Base-by-base conservation (phyloP, 2,329 filamentous ascomycete species). In the Xylariaceae sp. region DNA sequence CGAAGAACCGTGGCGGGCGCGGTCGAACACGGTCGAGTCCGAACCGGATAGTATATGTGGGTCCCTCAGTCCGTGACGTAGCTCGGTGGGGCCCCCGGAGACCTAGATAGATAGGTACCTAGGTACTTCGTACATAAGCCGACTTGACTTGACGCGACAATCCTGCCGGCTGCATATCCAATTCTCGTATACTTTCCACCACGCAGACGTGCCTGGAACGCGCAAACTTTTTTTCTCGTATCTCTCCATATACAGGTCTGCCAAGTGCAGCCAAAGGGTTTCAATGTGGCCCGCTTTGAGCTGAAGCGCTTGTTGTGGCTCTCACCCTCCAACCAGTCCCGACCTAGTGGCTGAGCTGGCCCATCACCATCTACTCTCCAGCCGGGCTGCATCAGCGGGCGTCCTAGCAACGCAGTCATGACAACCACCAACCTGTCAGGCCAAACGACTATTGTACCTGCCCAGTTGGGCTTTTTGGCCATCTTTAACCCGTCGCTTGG, bases 401-500 rank as follows among this genome's bases (percentile, higher is more conserved):
- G 30, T 21, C 10, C 19, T 13, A 16, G 2, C 46, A 22, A 5
- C 8, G 21, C 22, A 22, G 49, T 42, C 40, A 65, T 67, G 64
- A 52, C 60, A 21, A 53, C 54, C 5, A 46, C 60, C 19, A 49
- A 54, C 43, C 62, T 61, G 21, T 58, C 63, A 5, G 56, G 55
- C 53, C 63, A 60, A 5, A 59, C 47, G 45, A 58, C 64, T 26
- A 69, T 88, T 59, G 75, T 85, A 32, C 92, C 94, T 41, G 92
- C 92, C 34, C 89, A 89, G 67, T 82, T 97, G 29, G 88, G 89
- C 64, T 97, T 94, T 70, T 80, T 99, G 43, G 85, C 92, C 69
- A 95, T 99, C 69, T 99, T 95, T 78, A 97, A 95, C 70, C 94
- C 95, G 32, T 84, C 86, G 36, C 80, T 69, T 9, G 74, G 75